A percentile compares a stretch with the other conserved stretches of the same genome.
These are phyloP conservation scores for Coemansia sp. DNA, from an alignment of 192 early-diverging fungal species.

Conservation along the genomic window DNA sequence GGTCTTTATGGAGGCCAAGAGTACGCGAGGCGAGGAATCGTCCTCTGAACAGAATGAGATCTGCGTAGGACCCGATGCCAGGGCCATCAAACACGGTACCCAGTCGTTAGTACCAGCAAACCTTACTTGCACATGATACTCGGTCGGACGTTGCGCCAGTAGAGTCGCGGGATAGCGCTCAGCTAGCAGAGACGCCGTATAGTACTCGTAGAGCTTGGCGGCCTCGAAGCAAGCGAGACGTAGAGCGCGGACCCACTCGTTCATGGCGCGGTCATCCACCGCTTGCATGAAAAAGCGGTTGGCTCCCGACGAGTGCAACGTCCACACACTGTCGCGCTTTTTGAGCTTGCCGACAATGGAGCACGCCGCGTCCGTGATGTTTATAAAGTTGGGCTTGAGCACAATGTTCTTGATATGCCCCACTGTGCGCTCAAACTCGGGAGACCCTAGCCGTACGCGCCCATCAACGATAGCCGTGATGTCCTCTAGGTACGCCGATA, in stretches of 20 bases:
- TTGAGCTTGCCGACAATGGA: constrained; percentile 59
- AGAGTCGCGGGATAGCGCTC: constrained; percentile 40
- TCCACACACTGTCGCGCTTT: constrained; percentile 61
- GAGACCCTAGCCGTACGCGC: constrained; percentile 33
- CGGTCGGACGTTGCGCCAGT: constrained; percentile 14
- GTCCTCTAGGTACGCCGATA: constrained; percentile 53
- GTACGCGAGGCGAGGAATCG: constrained; percentile 9
- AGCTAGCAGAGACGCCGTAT: constrained; percentile 57
- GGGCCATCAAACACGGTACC: constrained; percentile 53
- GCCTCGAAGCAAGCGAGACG: constrained; percentile 76
- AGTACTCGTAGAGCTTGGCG: constrained; percentile 73
- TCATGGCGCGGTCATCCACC: constrained; percentile 56
- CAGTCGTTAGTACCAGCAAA: constrained; percentile 56
- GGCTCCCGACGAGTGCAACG: constrained; percentile 68
- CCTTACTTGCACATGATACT: constrained; percentile 46
- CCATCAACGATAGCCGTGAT: constrained; percentile 53
- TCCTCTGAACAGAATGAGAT: constrained; percentile 33
- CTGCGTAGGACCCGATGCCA: constrained; percentile 25
- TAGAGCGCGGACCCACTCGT: constrained; percentile 70
- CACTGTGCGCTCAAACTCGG: constrained; percentile 52
- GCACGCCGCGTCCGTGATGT: constrained; percentile 68
- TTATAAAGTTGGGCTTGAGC: constrained; percentile 68
- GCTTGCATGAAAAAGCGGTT: constrained; percentile 70
- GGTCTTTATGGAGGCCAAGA: constrained; percentile 37
- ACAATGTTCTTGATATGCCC: constrained; percentile 55